Percentiles rank a stretch among this genome's conserved stretches.
Evolutionary conservation across 306 rosid genomes (phyloP).

Genomic region (Casuarina equisetifolia): DNA sequence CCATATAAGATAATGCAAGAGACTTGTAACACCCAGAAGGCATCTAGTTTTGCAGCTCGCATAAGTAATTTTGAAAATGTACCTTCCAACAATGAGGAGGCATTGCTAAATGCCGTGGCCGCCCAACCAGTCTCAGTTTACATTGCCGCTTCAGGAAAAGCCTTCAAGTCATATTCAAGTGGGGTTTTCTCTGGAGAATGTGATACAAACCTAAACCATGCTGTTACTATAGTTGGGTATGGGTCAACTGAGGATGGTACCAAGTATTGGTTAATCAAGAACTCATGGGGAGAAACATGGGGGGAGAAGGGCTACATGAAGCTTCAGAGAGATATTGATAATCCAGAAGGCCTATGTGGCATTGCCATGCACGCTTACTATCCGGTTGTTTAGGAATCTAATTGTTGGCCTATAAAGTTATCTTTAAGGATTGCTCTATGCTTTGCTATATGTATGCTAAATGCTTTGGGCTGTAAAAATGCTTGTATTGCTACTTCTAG

Average conservation of each 20-base stretch:
- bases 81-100: constrained; percentile 23
- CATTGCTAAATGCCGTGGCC: constrained; percentile 22
- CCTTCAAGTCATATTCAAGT: neutral
- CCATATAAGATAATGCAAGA: constrained; percentile 1
- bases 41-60: neutral
- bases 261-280: constrained; percentile 27
- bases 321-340: constrained; percentile 5
- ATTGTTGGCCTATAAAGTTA: too few species aligned
- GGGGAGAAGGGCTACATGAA: constrained; percentile 37
- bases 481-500: neutral
- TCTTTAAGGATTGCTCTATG: neutral
- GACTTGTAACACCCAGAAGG: neutral
- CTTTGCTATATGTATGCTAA: neutral
- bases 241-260: constrained; percentile 10
- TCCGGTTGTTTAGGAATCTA: neutral
- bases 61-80: constrained; percentile 20
- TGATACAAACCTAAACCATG: neutral
- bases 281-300: constrained; percentile 32
- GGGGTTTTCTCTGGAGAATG: constrained; percentile 19
- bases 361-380: neutral
- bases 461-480: neutral
- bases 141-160: neutral
- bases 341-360: neutral
- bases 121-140: constrained; percentile 20
- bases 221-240: constrained; percentile 27